Percentiles rank a stretch among this genome's conserved stretches.
phyloP scores from a whole-genome alignment of 1,284 basidiomycete genomes.

The Austroboletus rostrupii region DNA sequence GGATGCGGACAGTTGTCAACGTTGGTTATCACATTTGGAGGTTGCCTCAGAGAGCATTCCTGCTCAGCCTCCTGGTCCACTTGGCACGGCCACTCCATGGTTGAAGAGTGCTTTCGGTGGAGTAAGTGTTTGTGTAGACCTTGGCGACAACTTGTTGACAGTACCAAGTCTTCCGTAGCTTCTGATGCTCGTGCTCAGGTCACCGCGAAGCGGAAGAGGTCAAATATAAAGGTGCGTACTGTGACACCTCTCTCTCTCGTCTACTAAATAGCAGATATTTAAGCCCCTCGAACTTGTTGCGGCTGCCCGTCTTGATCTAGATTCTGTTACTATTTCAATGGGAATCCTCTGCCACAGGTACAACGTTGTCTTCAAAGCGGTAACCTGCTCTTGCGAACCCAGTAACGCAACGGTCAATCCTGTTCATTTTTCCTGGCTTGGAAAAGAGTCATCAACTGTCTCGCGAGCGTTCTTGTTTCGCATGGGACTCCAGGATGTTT shows the following conservation, averaged over 20 bases:
- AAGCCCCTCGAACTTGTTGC: constrained; percentile 23
- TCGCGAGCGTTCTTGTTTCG: constrained; percentile 47
- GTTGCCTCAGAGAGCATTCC: constrained; percentile 9
- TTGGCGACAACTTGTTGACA: constrained; percentile 8
- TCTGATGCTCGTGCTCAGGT: constrained; percentile 13
- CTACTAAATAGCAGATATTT: constrained; percentile 5
- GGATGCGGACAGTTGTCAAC: constrained; percentile 39
- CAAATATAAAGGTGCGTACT: constrained; percentile 12
- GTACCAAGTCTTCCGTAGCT: constrained; percentile 15
- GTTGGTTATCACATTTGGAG: constrained; percentile 19
- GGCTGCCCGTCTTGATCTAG: constrained; percentile 16
- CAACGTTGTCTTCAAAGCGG: constrained; percentile 38
- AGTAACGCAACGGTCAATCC: constrained; percentile 44
- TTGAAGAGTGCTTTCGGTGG: constrained; percentile 27
- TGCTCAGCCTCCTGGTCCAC: constrained; percentile 16
- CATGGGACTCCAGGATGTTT: constrained; percentile 37
- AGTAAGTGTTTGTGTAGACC: constrained; percentile 18
- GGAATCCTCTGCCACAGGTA: constrained; percentile 38
- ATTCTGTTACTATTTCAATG: constrained; percentile 21
- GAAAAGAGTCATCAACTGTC: constrained; percentile 34
- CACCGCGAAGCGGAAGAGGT: constrained; percentile 15
- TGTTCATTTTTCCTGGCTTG: constrained; percentile 53
- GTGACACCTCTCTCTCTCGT: background rate
- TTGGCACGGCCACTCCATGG: constrained; percentile 20
- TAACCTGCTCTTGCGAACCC: constrained; percentile 38